A percentile compares a stretch with the other conserved stretches of the same genome.
Conservation (phyloP, 2,329 filamentous ascomycete genomes). For the Acrocalymma vagum region DNA sequence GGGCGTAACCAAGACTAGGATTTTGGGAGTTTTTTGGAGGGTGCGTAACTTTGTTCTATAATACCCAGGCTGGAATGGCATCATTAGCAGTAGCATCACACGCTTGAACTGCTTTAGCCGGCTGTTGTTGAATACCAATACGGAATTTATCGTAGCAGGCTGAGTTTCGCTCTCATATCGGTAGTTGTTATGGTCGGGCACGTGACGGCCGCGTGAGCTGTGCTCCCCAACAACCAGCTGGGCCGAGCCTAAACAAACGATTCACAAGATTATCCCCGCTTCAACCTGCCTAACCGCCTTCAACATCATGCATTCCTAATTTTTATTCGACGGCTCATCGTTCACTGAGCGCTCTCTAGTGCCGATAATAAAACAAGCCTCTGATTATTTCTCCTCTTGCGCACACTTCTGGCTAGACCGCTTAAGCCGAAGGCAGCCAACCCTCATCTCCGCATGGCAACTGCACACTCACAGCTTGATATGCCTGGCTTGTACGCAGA, state of each 20-base stretch:
- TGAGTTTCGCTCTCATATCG: slow-evolving; percentile 1
- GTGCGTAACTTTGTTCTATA: slow-evolving; percentile 20
- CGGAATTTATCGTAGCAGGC: too few relatives aligned
- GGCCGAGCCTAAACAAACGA: slow-evolving; percentile 26
- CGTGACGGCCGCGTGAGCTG: slow-evolving; percentile 12
- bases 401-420: too few relatives aligned
- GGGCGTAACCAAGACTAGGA: slow-evolving; percentile 62
- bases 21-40: slow-evolving; percentile 1
- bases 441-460: slow-evolving; percentile 29
- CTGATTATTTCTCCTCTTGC: too few relatives aligned
- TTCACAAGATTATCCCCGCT: too few relatives aligned
- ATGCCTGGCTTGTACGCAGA: slow-evolving; percentile 40
- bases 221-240: slow-evolving; percentile 13
- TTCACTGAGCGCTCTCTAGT: not conserved
- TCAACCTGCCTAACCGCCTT: slow-evolving; percentile 14
- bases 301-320: slow-evolving; percentile 29
- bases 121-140: slow-evolving; percentile 14
- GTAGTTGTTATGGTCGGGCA: not conserved
- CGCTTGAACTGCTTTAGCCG: not conserved
- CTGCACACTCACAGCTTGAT: slow-evolving; percentile 24
- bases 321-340: not conserved
- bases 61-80: slow-evolving; percentile 27
- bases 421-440: slow-evolving; percentile 29
- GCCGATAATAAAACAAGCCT: too few relatives aligned
- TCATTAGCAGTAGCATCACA: not conserved